Conservation (phyloP, 106 monocot species). For the Narthecium ossifragum region DNA sequence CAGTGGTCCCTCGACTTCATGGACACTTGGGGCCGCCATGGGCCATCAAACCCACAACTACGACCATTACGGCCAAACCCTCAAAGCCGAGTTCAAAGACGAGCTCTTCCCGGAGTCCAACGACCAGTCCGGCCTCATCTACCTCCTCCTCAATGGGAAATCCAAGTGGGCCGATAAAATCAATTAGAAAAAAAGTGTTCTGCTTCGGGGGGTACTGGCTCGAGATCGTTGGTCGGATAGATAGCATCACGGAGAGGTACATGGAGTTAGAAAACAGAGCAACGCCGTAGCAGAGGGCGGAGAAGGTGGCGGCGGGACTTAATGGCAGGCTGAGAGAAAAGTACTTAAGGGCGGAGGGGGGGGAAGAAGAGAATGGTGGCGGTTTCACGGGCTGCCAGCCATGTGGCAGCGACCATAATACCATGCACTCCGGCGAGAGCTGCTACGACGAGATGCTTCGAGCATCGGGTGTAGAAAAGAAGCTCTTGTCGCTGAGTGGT, state of each 20-base stretch:
- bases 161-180: slow-evolving; percentile 48
- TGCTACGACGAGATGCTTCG: slow-evolving; percentile 53
- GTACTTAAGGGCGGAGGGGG: slow-evolving; percentile 5
- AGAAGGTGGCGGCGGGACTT: slow-evolving; percentile 22
- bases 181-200: slow-evolving; percentile 54
- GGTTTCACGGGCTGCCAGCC: slow-evolving; percentile 85
- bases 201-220: slow-evolving; percentile 81
- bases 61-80: slow-evolving; percentile 44
- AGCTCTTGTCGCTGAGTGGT: too few relatives aligned
- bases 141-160: slow-evolving; percentile 48
- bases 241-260: slow-evolving; percentile 38
- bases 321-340: slow-evolving; percentile 21
- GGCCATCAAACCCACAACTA: slow-evolving; percentile 67
- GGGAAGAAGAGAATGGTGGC: slow-evolving; percentile 8
- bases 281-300: slow-evolving; percentile 32
- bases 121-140: slow-evolving; percentile 76
- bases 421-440: slow-evolving; percentile 40
- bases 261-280: slow-evolving; percentile 34
- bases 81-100: slow-evolving; percentile 36
- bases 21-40: slow-evolving; percentile 57
- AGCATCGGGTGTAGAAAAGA: too few relatives aligned
- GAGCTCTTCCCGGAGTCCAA: slow-evolving; percentile 64
- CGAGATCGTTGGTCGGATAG: slow-evolving; percentile 53
- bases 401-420: slow-evolving; percentile 65
- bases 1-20: slow-evolving; percentile 94